phyloP scores from a whole-genome alignment of 441 rosid species.

The Oxalis stricta region DNA sequence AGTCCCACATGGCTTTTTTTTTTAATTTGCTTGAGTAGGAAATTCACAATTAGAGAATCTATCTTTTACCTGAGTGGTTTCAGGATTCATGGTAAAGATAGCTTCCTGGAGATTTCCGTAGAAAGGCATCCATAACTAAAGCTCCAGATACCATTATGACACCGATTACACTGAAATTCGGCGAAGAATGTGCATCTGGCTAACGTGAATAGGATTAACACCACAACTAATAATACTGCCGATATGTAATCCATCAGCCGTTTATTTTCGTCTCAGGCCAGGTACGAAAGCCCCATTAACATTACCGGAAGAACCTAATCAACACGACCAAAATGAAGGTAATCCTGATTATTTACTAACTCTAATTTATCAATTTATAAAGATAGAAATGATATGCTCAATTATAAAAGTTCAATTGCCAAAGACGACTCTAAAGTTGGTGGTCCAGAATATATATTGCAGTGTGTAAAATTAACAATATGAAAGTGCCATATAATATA shows the following conservation, averaged over 20 bases:
- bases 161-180: conserved; percentile 63
- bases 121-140: conserved; percentile 71
- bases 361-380: too few species aligned
- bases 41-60: too few species aligned
- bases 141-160: conserved; percentile 74
- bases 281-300: conserved; percentile 92
- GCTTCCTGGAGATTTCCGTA: conserved; percentile 89
- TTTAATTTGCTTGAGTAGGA: too few species aligned
- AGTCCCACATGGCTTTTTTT: too few species aligned
- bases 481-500: too few species aligned
- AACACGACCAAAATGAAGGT: background rate
- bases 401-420: too few species aligned
- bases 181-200: conserved; percentile 88
- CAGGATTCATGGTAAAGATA: conserved; percentile 71
- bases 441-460: too few species aligned
- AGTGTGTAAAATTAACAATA: too few species aligned
- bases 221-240: conserved; percentile 56
- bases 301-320: conserved; percentile 74
- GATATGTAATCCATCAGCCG: conserved; percentile 58
- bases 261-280: conserved; percentile 64
- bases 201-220: conserved; percentile 70
- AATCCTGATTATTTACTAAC: too few species aligned
- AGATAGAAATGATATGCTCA: too few species aligned
- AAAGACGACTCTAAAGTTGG: too few species aligned
- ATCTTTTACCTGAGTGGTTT: conserved; percentile 82